Base-by-base conservation (phyloP, 805 yeast genomes). In the Teunomyces gatunensis region DNA sequence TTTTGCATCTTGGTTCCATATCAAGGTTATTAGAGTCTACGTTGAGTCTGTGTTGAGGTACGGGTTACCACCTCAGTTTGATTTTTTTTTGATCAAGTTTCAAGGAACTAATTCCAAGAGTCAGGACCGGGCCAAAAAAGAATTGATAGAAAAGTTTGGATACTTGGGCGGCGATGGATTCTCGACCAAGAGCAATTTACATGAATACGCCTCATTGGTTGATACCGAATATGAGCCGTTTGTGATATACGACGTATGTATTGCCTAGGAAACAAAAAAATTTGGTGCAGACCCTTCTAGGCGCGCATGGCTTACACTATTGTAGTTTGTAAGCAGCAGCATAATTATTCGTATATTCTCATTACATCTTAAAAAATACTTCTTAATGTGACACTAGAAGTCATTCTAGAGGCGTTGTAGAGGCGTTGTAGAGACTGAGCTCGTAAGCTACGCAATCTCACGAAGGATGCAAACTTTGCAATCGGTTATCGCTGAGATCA, bases 211-310 rank as follows among this genome's bases (percentile, higher is more conserved):
- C 9, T 82, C 96, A 1, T 72, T 94, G 59, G 97, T 90, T 43
- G 99, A 94, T 68, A 83, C 92, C 25, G 97, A 92, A 49, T 92
- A 92, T 66, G 96, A 92, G 70, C 98, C 98, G 45, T 94, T 94
- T 71, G 99, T 92, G 45, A 69, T 94, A 56, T 92, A 89, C 66
- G 79, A 78, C 33, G 58, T 69, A 40, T 20, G 29, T 29, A 37
- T 37, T 20, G 40, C 40, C 13, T 37, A 34, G 37, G 6, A 11
- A 6, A 11, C 12, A 17, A 11, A 11, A 11, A 9, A 17, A 11
- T 18, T 13, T 7, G 10, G 27, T 9, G 4, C 11, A 25, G 11
- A 11, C 27, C 27, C 4, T 9, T 25, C 27, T 21, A 25, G 27
- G 11, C 27, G 27, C 11, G 11, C 27, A 11, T 9, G 4, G 27